Percentiles rank a stretch among this genome's conserved stretches.
phyloP scores from a whole-genome alignment of 192 early-diverging fungal genomes.

The Coemansia sp. region DNA sequence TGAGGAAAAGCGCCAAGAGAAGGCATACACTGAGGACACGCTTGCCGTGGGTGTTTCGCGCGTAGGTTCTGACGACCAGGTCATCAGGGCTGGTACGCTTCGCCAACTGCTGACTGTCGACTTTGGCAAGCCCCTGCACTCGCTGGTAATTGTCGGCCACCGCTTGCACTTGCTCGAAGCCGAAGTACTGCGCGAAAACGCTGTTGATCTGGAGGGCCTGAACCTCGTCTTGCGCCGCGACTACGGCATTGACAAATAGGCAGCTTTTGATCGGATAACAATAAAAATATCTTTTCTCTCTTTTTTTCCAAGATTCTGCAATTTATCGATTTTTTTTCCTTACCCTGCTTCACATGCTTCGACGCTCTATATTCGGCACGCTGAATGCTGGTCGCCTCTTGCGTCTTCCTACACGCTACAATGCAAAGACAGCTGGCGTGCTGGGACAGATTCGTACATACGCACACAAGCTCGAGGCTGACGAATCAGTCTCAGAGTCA shows the following conservation, averaged over 20 bases:
- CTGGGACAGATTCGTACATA: conserved; percentile 28
- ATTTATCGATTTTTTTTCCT: background rate
- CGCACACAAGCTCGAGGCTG: conserved; percentile 42
- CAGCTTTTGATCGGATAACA: background rate
- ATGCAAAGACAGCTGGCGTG: background rate
- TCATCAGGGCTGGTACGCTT: conserved; percentile 87
- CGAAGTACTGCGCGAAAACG: conserved; percentile 80
- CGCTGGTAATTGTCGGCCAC: conserved; percentile 85
- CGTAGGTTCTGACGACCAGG: conserved; percentile 81
- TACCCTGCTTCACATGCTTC: background rate
- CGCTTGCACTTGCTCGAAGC: conserved; percentile 93
- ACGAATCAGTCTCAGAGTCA: conserved; percentile 43
- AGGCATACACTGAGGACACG: conserved; percentile 76
- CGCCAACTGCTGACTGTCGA: conserved; percentile 80
- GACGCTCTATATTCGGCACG: background rate
- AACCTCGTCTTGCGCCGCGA: conserved; percentile 68
- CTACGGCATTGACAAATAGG: conserved; percentile 57
- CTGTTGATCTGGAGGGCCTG: conserved; percentile 66
- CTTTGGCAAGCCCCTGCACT: conserved; percentile 95
- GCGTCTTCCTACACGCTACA: conserved; percentile 4
- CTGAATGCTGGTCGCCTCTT: background rate
- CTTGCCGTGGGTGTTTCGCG: conserved; percentile 92
- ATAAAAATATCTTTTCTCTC: background rate
- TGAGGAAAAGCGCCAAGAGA: conserved; percentile 75
- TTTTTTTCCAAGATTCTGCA: background rate